Base-by-base conservation (phyloP, 177 flowering plant genomes). In the Telopea speciosissima region DNA sequence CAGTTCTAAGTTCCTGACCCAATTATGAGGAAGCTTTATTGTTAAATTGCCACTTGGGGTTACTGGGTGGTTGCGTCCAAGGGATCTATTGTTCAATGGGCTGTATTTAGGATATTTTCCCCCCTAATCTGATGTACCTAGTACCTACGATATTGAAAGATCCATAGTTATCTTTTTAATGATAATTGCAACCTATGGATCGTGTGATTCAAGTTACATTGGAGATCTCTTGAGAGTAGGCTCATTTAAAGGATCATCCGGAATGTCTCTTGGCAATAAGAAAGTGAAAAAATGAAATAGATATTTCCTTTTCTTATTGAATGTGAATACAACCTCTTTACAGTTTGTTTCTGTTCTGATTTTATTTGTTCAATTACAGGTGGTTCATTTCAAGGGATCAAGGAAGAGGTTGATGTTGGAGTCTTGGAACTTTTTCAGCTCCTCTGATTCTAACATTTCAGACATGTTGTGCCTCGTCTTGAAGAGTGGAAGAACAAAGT, bases 341-440 rank as follows among this genome's bases (percentile, higher is more conserved):
- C 54, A 49, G 19, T 49, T 49, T 49, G 54, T 49, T 8, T 49
- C 19, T 16, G 17, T 0, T 49, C 7, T 61, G 26, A 16, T 61
- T 8, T 62, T 14, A 16, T 54, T n/a, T 56, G 7, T 61, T 22
- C 76, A 66, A 36, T 14, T 68, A 22, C 85, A 95, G 97, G 93
- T 95, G 28, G 91, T 95, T 76, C 98, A 95, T 83, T 95, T 95
- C 77, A 95, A 95, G 82, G 98, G 97, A 76, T 93, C 98, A 70
- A 87, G 98, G 82, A 95, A 95, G 79, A 90, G 99, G 63, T 84
- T 95, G 58, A 95, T 95, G 99, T 90, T 95, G 17, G 94, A 95
- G 80, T 79, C 99, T 66, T 95, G 96, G 98, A 89, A 90, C 77
- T 93, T 84, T 78, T 89, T 76, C 76, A 82, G 60, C 23, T 86